Conservation (phyloP, 805 yeast genomes). For the Zygosaccharomyces lentus region DNA sequence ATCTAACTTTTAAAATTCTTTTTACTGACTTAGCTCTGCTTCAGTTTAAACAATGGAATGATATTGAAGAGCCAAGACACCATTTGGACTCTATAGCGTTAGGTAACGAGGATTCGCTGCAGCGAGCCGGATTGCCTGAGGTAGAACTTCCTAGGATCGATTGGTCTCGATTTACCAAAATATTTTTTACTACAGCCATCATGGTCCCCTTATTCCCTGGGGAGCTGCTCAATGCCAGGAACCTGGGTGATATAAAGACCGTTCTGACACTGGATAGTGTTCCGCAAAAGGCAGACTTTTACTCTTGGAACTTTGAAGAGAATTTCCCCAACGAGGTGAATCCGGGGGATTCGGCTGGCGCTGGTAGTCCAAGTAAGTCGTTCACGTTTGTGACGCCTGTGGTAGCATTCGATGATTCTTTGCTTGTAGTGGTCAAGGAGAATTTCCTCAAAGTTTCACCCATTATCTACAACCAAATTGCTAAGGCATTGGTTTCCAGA, state of each 20-base stretch:
- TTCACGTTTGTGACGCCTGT: constrained; percentile 21
- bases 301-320: constrained; percentile 26
- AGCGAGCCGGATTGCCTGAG: constrained; percentile 30
- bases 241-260: constrained; percentile 19
- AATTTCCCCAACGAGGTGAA: constrained; percentile 29
- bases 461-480: constrained; percentile 32
- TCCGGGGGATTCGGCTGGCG: constrained; percentile 10
- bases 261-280: constrained; percentile 8
- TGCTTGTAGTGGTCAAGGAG: constrained; percentile 27
- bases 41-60: constrained; percentile 50
- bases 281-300: constrained; percentile 6
- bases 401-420: constrained; percentile 16
- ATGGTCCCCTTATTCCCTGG: constrained; percentile 31
- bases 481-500: constrained; percentile 30
- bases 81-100: constrained; percentile 35
- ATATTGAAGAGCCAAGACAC: constrained; percentile 46
- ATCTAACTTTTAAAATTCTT: not conserved
- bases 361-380: constrained; percentile 4
- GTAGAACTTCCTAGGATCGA: constrained; percentile 24
- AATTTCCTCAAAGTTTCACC: constrained; percentile 35
- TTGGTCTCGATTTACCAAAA: constrained; percentile 14
- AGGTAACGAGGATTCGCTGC: constrained; percentile 23
- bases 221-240: constrained; percentile 8
- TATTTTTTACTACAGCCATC: constrained; percentile 25
- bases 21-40: constrained; percentile 6